Conservation (phyloP, 805 yeast genomes). For the Hagleromyces aurorensis region DNA sequence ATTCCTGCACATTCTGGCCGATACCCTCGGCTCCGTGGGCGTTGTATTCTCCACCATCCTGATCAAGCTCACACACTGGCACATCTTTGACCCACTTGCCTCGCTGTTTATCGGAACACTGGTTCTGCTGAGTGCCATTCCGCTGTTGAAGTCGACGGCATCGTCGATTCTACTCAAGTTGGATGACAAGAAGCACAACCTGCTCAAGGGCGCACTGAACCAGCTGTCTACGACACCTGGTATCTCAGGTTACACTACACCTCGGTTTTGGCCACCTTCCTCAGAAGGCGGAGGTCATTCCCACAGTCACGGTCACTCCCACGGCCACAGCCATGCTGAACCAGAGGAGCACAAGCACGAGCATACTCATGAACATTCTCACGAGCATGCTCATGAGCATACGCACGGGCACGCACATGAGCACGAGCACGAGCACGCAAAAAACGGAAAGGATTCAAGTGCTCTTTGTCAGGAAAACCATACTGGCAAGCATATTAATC, state of each 20-base stretch:
- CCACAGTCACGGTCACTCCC: conserved; percentile 25
- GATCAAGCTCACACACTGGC: conserved; percentile 55
- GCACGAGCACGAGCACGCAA: conserved; percentile 26
- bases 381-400: conserved; percentile 41
- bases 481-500: conserved; percentile 26
- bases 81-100: conserved; percentile 87
- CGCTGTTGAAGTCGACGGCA: conserved; percentile 76
- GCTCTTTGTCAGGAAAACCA: conserved; percentile 20
- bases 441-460: no score
- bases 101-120: conserved; percentile 78
- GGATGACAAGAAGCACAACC: conserved; percentile 49
- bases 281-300: conserved; percentile 21
- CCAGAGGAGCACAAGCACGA: conserved; percentile 10
- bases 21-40: conserved; percentile 93
- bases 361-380: conserved; percentile 17
- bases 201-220: conserved; percentile 54
- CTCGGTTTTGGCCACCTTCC: conserved; percentile 78
- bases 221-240: conserved; percentile 70
- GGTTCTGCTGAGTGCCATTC: conserved; percentile 75
- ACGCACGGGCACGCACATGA: conserved; percentile 17
- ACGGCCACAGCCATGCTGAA: conserved; percentile 11
- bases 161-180: conserved; percentile 60
- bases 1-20: conserved; percentile 88
- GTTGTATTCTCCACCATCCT: conserved; percentile 86
- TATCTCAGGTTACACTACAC: conserved; percentile 76